Conservation (phyloP, 2,329 filamentous ascomycete species). For the Ascochyta clinopodiicola region DNA sequence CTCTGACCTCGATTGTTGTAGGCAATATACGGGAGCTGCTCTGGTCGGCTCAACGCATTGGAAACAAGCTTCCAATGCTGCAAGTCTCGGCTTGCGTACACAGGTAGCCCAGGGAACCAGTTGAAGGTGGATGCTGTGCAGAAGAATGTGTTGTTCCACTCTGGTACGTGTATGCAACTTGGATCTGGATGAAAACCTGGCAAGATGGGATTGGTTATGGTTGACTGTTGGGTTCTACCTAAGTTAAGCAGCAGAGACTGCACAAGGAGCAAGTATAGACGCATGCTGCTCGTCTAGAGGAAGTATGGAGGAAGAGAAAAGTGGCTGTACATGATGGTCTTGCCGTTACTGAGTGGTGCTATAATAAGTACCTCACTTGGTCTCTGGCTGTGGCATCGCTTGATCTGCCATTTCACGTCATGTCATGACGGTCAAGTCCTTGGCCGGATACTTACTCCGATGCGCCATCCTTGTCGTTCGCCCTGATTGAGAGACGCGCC, state of each 20-base stretch:
- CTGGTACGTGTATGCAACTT: slow-evolving; percentile 51
- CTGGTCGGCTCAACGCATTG: slow-evolving; percentile 37
- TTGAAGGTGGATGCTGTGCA: slow-evolving; percentile 56
- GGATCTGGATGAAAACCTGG: slow-evolving; percentile 57
- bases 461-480: not conserved
- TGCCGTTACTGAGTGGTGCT: no score
- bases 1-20: slow-evolving; percentile 17
- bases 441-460: not conserved
- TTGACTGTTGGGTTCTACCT: not conserved
- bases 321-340: no score
- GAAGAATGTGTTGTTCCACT: slow-evolving; percentile 48
- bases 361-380: no score
- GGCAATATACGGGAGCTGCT: slow-evolving; percentile 44
- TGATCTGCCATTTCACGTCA: no score
- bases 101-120: slow-evolving; percentile 54
- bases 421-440: not conserved
- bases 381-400: no score
- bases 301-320: no score
- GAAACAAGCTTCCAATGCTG: slow-evolving; percentile 49
- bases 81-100: slow-evolving; percentile 55
- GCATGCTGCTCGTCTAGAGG: not conserved
- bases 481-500: not conserved
- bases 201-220: slow-evolving; percentile 52
- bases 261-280: not conserved
- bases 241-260: not conserved